These are phyloP conservation scores for Pachyrhizus erosus DNA, from an alignment of 306 rosid species.

Conservation along the genomic window DNA sequence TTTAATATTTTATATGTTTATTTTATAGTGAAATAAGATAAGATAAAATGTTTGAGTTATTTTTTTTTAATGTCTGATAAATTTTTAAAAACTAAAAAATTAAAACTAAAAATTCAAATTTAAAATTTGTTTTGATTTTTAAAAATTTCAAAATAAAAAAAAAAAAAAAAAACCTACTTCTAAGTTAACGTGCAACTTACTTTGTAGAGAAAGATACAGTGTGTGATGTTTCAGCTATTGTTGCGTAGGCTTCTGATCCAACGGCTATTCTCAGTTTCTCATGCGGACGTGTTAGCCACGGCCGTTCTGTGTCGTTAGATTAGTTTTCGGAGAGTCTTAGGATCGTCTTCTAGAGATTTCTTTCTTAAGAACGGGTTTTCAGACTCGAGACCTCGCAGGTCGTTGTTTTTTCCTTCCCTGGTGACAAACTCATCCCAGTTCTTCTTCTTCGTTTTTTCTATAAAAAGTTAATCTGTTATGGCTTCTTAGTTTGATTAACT, in stretches of 20 bases:
- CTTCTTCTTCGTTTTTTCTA: neutral
- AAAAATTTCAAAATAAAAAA: no score
- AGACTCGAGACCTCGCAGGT: slow-evolving; percentile 15
- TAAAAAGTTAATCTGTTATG: neutral
- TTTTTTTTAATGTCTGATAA: no score
- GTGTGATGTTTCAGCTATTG: neutral
- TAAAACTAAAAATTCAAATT: no score
- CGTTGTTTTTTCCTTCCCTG: slow-evolving; percentile 11
- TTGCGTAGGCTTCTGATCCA: neutral
- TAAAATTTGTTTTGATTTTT: no score
- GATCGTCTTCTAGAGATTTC: slow-evolving; percentile 31
- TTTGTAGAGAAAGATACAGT: neutral
- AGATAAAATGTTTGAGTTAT: no score
- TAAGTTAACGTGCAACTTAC: neutral
- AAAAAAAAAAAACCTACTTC: no score
- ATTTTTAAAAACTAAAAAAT: no score
- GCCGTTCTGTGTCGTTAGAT: slow-evolving; percentile 30
- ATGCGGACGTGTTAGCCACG: neutral
- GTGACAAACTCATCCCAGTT: slow-evolving; percentile 28
- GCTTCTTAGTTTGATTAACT: slow-evolving; percentile 27
- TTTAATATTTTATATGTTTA: no score
- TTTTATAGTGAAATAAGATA: no score
- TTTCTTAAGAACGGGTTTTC: neutral
- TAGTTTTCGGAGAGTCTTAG: neutral
- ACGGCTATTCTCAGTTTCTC: neutral